Conservation (phyloP, 306 rosid genomes). For the Urtica urens region DNA sequence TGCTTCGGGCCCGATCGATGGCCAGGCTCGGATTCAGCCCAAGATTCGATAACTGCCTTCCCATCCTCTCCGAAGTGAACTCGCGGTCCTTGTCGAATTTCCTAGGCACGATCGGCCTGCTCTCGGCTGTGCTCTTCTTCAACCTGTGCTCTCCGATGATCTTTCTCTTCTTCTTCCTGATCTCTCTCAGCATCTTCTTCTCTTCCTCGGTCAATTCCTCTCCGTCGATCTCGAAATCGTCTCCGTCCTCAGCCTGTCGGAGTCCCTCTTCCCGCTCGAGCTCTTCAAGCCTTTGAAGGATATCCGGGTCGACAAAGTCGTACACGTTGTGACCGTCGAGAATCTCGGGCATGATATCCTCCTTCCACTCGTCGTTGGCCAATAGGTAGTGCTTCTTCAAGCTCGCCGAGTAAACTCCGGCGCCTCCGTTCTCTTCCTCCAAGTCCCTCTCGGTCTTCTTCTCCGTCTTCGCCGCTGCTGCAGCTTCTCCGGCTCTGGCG, state of each 20-base stretch:
- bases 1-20: constrained; percentile 58
- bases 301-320: constrained; percentile 76
- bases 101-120: constrained; percentile 69
- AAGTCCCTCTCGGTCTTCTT: constrained; percentile 61
- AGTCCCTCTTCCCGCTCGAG: constrained; percentile 72
- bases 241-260: constrained; percentile 35
- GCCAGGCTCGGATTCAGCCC: constrained; percentile 67
- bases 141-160: constrained; percentile 68
- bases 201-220: constrained; percentile 53
- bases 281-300: constrained; percentile 64
- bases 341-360: constrained; percentile 73
- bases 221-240: constrained; percentile 62
- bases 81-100: constrained; percentile 56
- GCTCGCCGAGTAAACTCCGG: constrained; percentile 79
- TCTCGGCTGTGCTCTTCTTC: constrained; percentile 82
- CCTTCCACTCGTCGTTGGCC: constrained; percentile 80
- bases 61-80: constrained; percentile 67
- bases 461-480: constrained; percentile 44
- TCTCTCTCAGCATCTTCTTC: constrained; percentile 45
- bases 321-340: constrained; percentile 82
- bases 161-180: constrained; percentile 57
- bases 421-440: constrained; percentile 89
- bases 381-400: constrained; percentile 61
- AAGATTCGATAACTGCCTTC: constrained; percentile 57
- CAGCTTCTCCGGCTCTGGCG: constrained; percentile 53